Conservation (phyloP, 345 rosid genomes). For the Anastatica hierochuntica region DNA sequence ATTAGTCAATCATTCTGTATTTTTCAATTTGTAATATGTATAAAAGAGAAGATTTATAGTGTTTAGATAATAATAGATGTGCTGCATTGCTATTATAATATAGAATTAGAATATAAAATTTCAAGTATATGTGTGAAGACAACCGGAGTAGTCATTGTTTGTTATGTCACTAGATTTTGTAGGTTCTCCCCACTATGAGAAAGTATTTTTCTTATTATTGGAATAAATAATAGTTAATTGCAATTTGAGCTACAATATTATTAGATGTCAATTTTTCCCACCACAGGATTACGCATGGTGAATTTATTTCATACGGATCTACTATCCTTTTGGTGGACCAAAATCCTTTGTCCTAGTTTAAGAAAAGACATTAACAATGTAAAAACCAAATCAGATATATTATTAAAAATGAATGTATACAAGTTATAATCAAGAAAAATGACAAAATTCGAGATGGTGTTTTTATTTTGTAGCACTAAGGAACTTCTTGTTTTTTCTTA, state of each 20-base stretch:
- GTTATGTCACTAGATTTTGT: conserved; percentile 28
- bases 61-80: background rate
- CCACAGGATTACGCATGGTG: background rate
- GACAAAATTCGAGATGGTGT: conserved; percentile 1
- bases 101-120: conserved; percentile 1
- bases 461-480: conserved; percentile 7
- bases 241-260: conserved; percentile 12
- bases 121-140: conserved; percentile 18
- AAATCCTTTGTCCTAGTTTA: background rate
- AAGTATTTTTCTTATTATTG: conserved; percentile 3
- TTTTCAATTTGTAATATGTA: background rate
- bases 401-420: background rate
- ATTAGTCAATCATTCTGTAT: background rate
- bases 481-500: background rate
- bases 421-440: background rate
- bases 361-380: background rate
- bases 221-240: conserved; percentile 5
- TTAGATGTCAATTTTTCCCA: conserved; percentile 10
- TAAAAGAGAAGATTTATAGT: background rate
- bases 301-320: conserved; percentile 10
- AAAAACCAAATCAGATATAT: conserved; percentile 10
- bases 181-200: conserved; percentile 21
- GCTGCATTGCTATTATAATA: conserved; percentile 5
- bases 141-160: conserved; percentile 8
- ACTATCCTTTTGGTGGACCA: conserved; percentile 12